Base-by-base conservation (phyloP, 2,329 filamentous ascomycete species). In the Ascochyta viciae-villosae region DNA sequence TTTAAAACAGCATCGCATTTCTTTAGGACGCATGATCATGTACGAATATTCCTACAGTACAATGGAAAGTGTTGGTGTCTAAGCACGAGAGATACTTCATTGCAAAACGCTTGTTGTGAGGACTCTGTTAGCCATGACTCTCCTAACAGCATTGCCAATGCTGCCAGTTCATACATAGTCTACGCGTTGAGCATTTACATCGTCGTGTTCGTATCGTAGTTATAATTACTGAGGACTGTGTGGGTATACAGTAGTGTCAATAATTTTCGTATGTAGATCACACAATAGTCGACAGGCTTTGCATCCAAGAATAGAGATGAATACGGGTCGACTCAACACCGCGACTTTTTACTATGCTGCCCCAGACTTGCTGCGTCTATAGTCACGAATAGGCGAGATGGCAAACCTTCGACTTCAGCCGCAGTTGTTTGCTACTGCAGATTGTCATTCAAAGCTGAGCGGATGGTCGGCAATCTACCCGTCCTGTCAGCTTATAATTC, bases 341-440 rank as follows among this genome's bases (percentile, higher is more conserved):
- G 24, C n/a, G 16, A 35, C 42, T 47, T 26, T 42, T 38, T n/a
- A 16, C 19, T 19, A 26, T 50, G 35, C 24, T 47, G 39, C 53
- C 46, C 53, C 53, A 51, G 47, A 43, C n/a, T 48, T 43, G 29
- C n/a, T 39, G 22, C 26, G 29, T n/a, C 31, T 22, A n/a, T 12
- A 22, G 19, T 33, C 26, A 9, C 38, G 35, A 24, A 44, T 51
- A 23, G 23, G 37, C 53, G 53, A 51, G 35, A 39, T 34, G 24
- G 38, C 47, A 29, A 38, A 42, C 38, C n/a, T 24, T 50, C 31
- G 45, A n/a, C 41, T 47, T 42, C 42, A 47, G 37, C 37, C 37
- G 42, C 53, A 51, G 27, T 34, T 6, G 16, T 13, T 23, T 24
- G 35, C 7, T 38, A 33, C 31, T 46, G 24, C 31, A 39, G 12